Conservation (phyloP, 768 basidiomycete genomes). For the Lentinula detonsa region DNA sequence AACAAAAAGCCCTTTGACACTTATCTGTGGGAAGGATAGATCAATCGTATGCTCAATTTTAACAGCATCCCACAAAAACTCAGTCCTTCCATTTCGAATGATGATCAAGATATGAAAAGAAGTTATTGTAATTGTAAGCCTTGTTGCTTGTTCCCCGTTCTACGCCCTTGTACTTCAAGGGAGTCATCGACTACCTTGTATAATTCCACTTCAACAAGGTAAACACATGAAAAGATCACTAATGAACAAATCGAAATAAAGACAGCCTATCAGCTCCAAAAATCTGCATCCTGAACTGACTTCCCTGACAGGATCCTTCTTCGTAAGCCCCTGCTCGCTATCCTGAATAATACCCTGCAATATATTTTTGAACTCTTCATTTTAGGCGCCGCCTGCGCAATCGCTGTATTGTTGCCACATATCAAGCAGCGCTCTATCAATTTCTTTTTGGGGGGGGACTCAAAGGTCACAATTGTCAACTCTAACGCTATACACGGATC, state of each 20-base stretch:
- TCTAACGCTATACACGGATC: background rate
- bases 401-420: too few species aligned
- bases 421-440: too few species aligned
- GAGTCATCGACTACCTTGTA: background rate
- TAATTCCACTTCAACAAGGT: background rate
- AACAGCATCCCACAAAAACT: background rate
- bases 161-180: background rate
- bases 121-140: background rate
- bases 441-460: too few species aligned
- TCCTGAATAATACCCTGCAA: too few species aligned
- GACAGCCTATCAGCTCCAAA: too few species aligned
- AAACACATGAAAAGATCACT: background rate
- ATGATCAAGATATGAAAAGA: conserved; percentile 1
- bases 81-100: background rate
- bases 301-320: background rate
- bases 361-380: background rate
- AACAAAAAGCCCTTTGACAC: background rate
- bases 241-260: too few species aligned
- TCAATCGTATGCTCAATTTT: background rate
- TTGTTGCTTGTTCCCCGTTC: background rate
- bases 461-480: too few species aligned
- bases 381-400: background rate
- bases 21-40: background rate
- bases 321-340: background rate
- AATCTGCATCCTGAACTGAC: background rate